phyloP scores from a whole-genome alignment of 805 yeast genomes.

The Metschnikowia bowlesiae region DNA sequence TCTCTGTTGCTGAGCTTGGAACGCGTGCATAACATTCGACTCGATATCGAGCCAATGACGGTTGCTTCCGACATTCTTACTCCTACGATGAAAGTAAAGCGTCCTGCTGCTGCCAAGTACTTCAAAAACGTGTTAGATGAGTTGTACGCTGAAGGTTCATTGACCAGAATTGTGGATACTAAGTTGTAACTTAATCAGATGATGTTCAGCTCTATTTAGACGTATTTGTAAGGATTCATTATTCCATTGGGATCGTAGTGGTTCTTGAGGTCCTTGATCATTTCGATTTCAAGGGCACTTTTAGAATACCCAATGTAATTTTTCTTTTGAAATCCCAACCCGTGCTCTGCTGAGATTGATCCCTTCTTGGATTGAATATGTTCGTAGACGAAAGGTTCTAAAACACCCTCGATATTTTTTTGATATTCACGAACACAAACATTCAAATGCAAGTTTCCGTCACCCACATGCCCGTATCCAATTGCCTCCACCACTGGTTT shows the following conservation, averaged over 20 bases:
- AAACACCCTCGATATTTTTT: conserved; percentile 68
- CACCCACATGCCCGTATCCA: conserved; percentile 98
- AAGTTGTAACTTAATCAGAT: conserved; percentile 16
- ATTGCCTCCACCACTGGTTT: conserved; percentile 84
- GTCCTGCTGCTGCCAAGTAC: conserved; percentile 29
- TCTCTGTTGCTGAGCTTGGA: conserved; percentile 56
- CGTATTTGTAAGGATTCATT: conserved; percentile 90
- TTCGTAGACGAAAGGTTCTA: conserved; percentile 95
- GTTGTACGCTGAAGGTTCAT: conserved; percentile 25
- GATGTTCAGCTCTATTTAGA: conserved; percentile 30
- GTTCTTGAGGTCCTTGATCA: conserved; percentile 77
- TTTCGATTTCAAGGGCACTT: conserved; percentile 58
- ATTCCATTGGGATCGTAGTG: conserved; percentile 88
- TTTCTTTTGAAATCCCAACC: conserved; percentile 94
- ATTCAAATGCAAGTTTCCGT: conserved; percentile 92
- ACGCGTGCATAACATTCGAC: conserved; percentile 49
- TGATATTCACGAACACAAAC: conserved; percentile 83
- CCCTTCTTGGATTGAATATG: conserved; percentile 74
- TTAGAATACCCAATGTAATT: conserved; percentile 85
- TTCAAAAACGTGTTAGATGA: conserved; percentile 14
- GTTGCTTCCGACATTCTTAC: conserved; percentile 61
- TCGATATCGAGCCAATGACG: conserved; percentile 57
- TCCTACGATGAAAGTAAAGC: conserved; percentile 56
- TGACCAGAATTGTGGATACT: conserved; percentile 22
- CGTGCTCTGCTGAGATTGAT: conserved; percentile 96